Evolutionary conservation across 148 eudicot species (phyloP).

Genomic region (Rhododendron griersonianum): DNA sequence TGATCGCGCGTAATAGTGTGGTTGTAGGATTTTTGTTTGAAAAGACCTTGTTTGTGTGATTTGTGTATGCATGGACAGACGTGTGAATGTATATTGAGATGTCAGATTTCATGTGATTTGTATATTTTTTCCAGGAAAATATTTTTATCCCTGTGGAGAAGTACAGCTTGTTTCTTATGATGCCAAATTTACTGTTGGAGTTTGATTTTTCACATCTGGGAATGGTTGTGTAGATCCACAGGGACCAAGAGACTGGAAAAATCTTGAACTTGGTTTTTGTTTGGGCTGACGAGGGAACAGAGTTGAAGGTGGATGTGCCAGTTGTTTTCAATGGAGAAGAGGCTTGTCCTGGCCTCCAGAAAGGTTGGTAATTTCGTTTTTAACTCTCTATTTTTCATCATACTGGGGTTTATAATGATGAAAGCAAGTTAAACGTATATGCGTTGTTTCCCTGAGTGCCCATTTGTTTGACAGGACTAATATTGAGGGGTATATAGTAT

Average conservation of each 20-base stretch:
- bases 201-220: constrained; percentile 8
- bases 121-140: background rate
- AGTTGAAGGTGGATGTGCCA: constrained; percentile 71
- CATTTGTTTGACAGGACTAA: background rate
- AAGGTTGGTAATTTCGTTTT: constrained; percentile 45
- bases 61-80: background rate
- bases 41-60: background rate
- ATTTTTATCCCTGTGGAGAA: background rate
- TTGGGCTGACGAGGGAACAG: constrained; percentile 82
- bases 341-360: constrained; percentile 66
- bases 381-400: background rate
- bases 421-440: background rate
- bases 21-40: background rate
- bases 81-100: background rate
- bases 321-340: constrained; percentile 78
- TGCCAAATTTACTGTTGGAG: background rate
- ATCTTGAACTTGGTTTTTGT: constrained; percentile 82
- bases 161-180: background rate
- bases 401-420: background rate
- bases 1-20: background rate
- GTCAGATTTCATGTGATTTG: background rate
- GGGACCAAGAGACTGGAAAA: constrained; percentile 59
- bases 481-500: background rate
- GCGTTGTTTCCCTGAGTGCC: background rate
- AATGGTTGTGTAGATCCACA: constrained; percentile 52